Percentiles rank a stretch among this genome's conserved stretches.
These are phyloP conservation scores for Metschnikowia cubensis DNA, from an alignment of 805 yeast genomes.

Conservation along the genomic window DNA sequence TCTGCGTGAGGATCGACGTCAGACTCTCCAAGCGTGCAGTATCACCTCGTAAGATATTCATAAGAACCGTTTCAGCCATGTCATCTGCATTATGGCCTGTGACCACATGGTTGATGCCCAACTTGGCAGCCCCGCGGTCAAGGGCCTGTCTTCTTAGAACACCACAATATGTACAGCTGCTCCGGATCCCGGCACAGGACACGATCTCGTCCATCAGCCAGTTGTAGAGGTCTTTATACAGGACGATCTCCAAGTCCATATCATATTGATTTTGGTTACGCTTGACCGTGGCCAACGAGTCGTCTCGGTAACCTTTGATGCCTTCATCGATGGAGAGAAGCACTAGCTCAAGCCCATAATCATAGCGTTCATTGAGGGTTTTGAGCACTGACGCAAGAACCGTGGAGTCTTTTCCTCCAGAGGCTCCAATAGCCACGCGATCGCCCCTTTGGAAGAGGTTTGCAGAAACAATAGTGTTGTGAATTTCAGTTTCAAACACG, in stretches of 20 bases:
- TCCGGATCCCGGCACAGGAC: slow-evolving; percentile 86
- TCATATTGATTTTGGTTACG: slow-evolving; percentile 82
- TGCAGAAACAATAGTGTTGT: slow-evolving; percentile 73
- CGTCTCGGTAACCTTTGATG: slow-evolving; percentile 94
- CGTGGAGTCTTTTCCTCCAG: slow-evolving; percentile 98
- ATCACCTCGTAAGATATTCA: slow-evolving; percentile 96
- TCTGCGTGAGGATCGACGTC: slow-evolving; percentile 77
- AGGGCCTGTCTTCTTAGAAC: slow-evolving; percentile 94
- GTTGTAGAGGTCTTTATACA: slow-evolving; percentile 83
- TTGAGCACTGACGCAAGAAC: slow-evolving; percentile 87
- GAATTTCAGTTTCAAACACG: slow-evolving; percentile 94
- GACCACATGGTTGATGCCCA: slow-evolving; percentile 84
- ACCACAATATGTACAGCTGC: slow-evolving; percentile 97
- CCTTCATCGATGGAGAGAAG: slow-evolving; percentile 93
- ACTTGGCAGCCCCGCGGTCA: slow-evolving; percentile 89
- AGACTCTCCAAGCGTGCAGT: slow-evolving; percentile 87
- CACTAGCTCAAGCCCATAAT: slow-evolving; percentile 83
- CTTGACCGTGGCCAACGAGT: slow-evolving; percentile 93
- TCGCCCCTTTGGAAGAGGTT: slow-evolving; percentile 77
- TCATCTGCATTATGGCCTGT: slow-evolving; percentile 99
- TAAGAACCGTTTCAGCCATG: slow-evolving; percentile 95
- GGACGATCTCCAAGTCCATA: slow-evolving; percentile 75
- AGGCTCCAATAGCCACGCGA: slow-evolving; percentile 92
- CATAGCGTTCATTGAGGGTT: slow-evolving; percentile 78
- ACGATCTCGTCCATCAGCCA: slow-evolving; percentile 99